phyloP scores from a whole-genome alignment of 139 green algal genomes.

The Micractinium conductrix region DNA sequence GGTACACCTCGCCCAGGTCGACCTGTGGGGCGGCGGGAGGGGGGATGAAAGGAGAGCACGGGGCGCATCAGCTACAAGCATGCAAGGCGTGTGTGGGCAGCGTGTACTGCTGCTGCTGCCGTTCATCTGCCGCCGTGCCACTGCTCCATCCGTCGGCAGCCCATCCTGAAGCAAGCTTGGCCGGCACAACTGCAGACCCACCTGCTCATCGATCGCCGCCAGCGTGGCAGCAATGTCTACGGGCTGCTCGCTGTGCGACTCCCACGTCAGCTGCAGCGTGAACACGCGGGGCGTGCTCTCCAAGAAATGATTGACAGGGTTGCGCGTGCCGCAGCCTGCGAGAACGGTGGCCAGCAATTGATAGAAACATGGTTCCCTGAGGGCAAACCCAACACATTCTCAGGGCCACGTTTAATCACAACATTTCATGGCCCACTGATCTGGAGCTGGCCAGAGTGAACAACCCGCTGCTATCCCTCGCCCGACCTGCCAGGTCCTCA shows the following conservation, averaged over 20 bases:
- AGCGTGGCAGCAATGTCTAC: conserved; percentile 49
- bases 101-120: no score
- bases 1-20: neutral
- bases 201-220: neutral
- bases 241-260: conserved; percentile 35
- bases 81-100: neutral
- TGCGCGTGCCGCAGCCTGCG: conserved; percentile 2
- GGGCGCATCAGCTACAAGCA: neutral
- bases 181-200: neutral
- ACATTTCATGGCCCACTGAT: no score
- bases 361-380: no score
- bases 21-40: neutral
- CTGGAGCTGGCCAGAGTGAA: no score
- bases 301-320: neutral
- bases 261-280: conserved; percentile 68
- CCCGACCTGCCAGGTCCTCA: neutral
- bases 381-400: no score
- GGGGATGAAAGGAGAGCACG: neutral
- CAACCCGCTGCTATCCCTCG: no score
- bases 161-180: neutral
- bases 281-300: conserved; percentile 53
- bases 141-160: neutral
- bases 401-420: no score
- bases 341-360: no score
- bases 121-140: neutral